Base-by-base conservation (phyloP, 352 stramenopile genomes). In the Pythium monospermum region DNA sequence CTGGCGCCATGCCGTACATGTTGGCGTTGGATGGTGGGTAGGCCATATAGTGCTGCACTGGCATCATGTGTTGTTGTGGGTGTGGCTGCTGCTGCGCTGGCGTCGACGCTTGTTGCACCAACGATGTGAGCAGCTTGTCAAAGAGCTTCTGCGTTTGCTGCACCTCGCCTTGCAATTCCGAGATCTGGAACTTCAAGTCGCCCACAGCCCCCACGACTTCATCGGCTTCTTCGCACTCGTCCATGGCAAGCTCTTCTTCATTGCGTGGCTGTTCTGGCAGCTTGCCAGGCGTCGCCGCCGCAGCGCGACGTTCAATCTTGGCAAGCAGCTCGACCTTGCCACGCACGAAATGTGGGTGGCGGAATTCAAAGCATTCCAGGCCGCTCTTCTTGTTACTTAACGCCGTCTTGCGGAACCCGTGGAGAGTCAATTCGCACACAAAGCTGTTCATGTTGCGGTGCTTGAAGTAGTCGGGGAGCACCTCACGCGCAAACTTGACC, bases 361-460 rank as follows among this genome's bases (percentile, higher is more conserved):
- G 58, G 49, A 85, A 85, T 54, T 85, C 71, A 12, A 62, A 40
- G 41, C 53, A 59, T 22, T 51, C 59, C 1, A 67, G 52, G 28
- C 21, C 45, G 30, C 21, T 16, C 7, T 23, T 50, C 37, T 55
- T 50, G 45, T 56, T 41, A 19, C 38, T 23, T 7, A 52, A 31
- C 15, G 40, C 66, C 27, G 57, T 48, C 31, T 65, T 57, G 40
- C 57, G 60, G 46, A 87, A 87, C 19, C 71, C 68, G 46, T 87
- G 66, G 23, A 83, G 77, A 46, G 84, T 83, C 22, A 88, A 59
- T 55, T 87, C 73, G 10, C 61, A 50, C 19, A 83, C 70, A 47
- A 85, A 86, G 18, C 40, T 56, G 7, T 51, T 35, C 31, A 83
- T 68, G 52, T 79, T 86, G 32, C 40, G 43, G 55, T 85, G 73